These are phyloP conservation scores for Cytospora schulzeri DNA, from an alignment of 2,329 filamentous ascomycete species.

Conservation along the genomic window DNA sequence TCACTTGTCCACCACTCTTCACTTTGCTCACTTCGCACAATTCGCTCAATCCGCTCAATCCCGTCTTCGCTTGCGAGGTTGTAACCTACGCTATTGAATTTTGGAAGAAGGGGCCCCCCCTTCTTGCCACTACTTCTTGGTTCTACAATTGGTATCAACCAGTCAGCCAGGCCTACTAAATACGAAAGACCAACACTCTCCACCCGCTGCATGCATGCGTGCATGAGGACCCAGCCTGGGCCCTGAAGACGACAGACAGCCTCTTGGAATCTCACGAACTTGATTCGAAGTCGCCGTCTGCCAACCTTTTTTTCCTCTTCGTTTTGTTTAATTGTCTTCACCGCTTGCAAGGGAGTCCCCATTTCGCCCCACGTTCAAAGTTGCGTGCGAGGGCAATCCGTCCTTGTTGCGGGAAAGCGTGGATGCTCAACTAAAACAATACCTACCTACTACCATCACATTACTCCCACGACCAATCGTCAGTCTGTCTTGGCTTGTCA, in stretches of 20 bases:
- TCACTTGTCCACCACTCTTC: too few species aligned
- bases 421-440: not conserved
- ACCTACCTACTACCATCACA: not conserved
- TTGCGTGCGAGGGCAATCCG: constrained; percentile 3
- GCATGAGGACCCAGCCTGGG: not conserved
- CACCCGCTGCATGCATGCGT: constrained; percentile 1
- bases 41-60: too few species aligned
- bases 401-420: not conserved
- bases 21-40: too few species aligned
- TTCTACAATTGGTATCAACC: not conserved
- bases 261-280: constrained; percentile 4
- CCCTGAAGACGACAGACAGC: not conserved
- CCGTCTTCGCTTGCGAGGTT: not conserved
- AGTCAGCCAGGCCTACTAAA: not conserved
- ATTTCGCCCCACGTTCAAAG: constrained; percentile 10
- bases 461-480: constrained; percentile 3
- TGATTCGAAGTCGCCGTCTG: not conserved
- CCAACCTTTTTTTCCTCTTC: not conserved
- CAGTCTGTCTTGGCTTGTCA: not conserved
- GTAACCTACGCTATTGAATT: not conserved
- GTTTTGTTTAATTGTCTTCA: constrained; percentile 15
- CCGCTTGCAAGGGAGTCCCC: constrained; percentile 21
- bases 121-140: not conserved
- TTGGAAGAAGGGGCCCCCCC: not conserved
- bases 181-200: not conserved